Evolutionary conservation across 2,329 filamentous ascomycete species (phyloP), one percentile per base, ranked within the genome.

Genomic region (Colletotrichum sp.): DNA sequence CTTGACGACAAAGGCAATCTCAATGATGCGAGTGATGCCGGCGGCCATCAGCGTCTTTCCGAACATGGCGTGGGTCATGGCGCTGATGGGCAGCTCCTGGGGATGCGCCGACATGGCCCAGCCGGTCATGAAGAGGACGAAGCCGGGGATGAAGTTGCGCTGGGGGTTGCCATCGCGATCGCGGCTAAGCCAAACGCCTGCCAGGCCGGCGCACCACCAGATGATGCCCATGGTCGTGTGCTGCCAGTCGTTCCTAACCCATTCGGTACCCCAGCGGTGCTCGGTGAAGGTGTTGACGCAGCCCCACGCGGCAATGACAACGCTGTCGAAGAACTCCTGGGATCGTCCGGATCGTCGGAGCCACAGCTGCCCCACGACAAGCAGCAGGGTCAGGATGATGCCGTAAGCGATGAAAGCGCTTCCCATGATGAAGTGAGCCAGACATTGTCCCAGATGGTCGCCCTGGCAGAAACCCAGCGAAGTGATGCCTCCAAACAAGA

Each of bases 151-250:
- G 76, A 99, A 92, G 86, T 99, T 99, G 79, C 97, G 92, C 88
- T 96, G 96, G 10, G 97, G 96, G 56, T 92, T 90, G 67, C 97
- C 96, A 77, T 96, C 93, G 72, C 95, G 92, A 82, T 93, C 95
- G 77, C 92, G 91, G 83, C 95, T 98, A 52, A 99, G 89, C 97
- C 96, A 99, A 68, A 99, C 90, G 56, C 97, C 97, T 13, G 96
- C 91, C 34, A 99, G 87, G 28, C 97, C 97, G 9, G 97, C 96
- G 80, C 93, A 94, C 96, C 96, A 99, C 97, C 97, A 99, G 67
- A 99, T 93, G 77, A 99, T 92, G n/a, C 97, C 97, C 96, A 99
- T 98, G n/a, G 94, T 95, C 0, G 97, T 99, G 84, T 99, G 97
- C 84, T 99, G 96, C 86, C 98, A 92, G 84, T 99, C 97, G 82